Conservation (phyloP, 208 protist species). For the Herpetomonas samuelpessoai region DNA sequence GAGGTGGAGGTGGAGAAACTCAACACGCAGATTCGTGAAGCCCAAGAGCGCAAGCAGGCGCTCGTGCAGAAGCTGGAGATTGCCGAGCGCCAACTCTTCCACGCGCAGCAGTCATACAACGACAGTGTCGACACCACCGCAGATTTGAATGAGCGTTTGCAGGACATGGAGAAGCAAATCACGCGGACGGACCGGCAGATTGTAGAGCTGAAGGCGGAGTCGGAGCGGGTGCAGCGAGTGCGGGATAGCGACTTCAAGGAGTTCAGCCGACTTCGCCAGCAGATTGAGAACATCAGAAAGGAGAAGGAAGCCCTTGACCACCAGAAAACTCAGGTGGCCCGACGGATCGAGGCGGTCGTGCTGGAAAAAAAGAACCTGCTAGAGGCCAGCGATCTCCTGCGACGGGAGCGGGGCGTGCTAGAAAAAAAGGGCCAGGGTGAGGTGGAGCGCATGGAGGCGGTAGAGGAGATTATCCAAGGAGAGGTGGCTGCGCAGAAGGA, state of each 20-base stretch:
- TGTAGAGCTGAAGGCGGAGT: slow-evolving; percentile 47
- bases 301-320: slow-evolving; percentile 72
- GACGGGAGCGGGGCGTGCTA: slow-evolving; percentile 60
- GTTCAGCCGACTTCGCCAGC: slow-evolving; percentile 67
- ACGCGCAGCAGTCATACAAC: slow-evolving; percentile 89
- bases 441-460: slow-evolving; percentile 64
- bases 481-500: slow-evolving; percentile 66
- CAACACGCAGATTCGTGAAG: slow-evolving; percentile 60
- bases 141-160: slow-evolving; percentile 78
- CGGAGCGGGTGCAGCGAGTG: slow-evolving; percentile 52
- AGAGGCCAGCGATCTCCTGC: slow-evolving; percentile 57
- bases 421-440: slow-evolving; percentile 72
- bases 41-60: slow-evolving; percentile 45
- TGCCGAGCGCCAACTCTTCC: slow-evolving; percentile 83
- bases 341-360: slow-evolving; percentile 57
- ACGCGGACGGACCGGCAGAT: slow-evolving; percentile 73
- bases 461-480: slow-evolving; percentile 49
- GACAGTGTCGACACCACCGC: slow-evolving; percentile 89
- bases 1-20: slow-evolving; percentile 28
- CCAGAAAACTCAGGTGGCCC: slow-evolving; percentile 66
- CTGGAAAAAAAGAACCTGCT: slow-evolving; percentile 61
- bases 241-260: slow-evolving; percentile 82
- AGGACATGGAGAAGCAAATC: slow-evolving; percentile 71
- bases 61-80: slow-evolving; percentile 89
- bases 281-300: slow-evolving; percentile 80